Evolutionary conservation across 345 rosid genomes (phyloP).

Genomic region (Salix exigua): DNA sequence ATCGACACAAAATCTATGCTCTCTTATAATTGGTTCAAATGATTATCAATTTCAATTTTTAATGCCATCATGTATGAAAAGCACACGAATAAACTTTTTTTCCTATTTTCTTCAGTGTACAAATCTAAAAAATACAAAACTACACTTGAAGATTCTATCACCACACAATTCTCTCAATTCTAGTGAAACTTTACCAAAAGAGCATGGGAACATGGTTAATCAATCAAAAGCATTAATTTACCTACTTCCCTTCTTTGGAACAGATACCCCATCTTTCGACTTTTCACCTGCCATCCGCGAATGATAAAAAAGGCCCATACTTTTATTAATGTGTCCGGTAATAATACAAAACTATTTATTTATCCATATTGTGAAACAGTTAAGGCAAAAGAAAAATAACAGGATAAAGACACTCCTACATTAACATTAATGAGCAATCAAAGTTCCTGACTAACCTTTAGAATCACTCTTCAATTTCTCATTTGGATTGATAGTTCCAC

Average conservation of each 20-base stretch:
- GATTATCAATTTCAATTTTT: not conserved
- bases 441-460: conserved; percentile 60
- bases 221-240: conserved; percentile 75
- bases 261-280: conserved; percentile 98
- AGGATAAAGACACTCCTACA: not conserved
- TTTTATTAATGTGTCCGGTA: conserved; percentile 71
- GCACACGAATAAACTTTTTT: conserved; percentile 6
- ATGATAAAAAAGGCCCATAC: conserved; percentile 91
- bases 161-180: conserved; percentile 23
- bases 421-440: conserved; percentile 2
- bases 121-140: conserved; percentile 26
- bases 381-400: conserved; percentile 3
- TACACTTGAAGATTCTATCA: conserved; percentile 17
- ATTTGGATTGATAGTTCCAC: conserved; percentile 81
- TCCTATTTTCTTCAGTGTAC: conserved; percentile 8
- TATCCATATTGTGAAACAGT: conserved; percentile 44
- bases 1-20: not conserved
- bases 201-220: conserved; percentile 41
- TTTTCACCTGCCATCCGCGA: conserved; percentile 99
- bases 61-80: conserved; percentile 8
- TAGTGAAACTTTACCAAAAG: conserved; percentile 39
- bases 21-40: not conserved
- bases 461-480: conserved; percentile 59
- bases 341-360: conserved; percentile 50
- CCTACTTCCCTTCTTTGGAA: conserved; percentile 99